phyloP scores from a whole-genome alignment of 768 basidiomycete species.

The Pisolithus microcarpus region DNA sequence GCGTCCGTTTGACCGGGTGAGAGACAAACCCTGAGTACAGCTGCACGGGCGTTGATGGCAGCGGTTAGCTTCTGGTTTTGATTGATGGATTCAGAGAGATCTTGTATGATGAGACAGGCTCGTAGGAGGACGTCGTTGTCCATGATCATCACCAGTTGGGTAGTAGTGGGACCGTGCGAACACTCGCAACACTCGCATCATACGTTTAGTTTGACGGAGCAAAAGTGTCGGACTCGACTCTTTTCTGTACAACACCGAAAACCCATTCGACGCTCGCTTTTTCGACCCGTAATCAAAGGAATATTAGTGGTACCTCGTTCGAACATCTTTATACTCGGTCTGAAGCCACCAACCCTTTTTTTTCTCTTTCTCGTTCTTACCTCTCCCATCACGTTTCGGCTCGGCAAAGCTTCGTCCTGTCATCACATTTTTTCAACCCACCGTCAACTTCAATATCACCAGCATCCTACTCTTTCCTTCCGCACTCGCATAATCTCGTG shows the following conservation, averaged over 20 bases:
- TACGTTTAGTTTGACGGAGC: too few relatives aligned
- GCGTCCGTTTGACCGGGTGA: slow-evolving; percentile 2
- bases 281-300: slow-evolving; percentile 1
- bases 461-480: neutral
- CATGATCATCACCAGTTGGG: slow-evolving; percentile 33
- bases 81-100: slow-evolving; percentile 76
- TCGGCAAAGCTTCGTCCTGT: slow-evolving; percentile 15
- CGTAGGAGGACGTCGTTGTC: slow-evolving; percentile 60
- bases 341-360: neutral
- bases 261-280: slow-evolving; percentile 20
- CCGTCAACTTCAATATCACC: slow-evolving; percentile 1
- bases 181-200: too few relatives aligned
- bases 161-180: neutral
- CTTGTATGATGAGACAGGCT: slow-evolving; percentile 73
- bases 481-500: slow-evolving; percentile 2
- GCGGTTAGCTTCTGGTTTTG: slow-evolving; percentile 73
- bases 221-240: slow-evolving; percentile 22
- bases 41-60: slow-evolving; percentile 62
- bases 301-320: slow-evolving; percentile 3
- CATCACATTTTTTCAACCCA: slow-evolving; percentile 10
- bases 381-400: slow-evolving; percentile 17
- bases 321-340: neutral
- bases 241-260: slow-evolving; percentile 22
- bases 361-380: slow-evolving; percentile 1
- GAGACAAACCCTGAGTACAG: slow-evolving; percentile 60